Conservation (phyloP, 768 basidiomycete species). For the Termitomyces sp. region DNA sequence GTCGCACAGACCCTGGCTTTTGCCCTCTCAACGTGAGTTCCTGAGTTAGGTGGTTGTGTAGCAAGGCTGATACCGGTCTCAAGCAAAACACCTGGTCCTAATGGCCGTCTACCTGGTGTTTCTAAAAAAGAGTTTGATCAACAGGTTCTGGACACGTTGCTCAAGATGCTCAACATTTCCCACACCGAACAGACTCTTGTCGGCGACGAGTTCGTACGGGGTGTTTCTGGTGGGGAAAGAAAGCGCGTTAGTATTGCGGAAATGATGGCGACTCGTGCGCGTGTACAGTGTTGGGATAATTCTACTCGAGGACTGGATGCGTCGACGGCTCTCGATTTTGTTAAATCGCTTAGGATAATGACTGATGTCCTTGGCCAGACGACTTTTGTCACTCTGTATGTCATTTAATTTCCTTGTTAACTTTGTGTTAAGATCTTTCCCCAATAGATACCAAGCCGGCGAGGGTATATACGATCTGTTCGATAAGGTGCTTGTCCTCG, state of each 20-base stretch:
- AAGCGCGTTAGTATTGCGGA: conserved; percentile 83
- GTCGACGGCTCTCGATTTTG: conserved; percentile 85
- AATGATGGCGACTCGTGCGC: conserved; percentile 79
- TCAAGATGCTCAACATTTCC: conserved; percentile 78
- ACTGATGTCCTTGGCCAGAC: conserved; percentile 81
- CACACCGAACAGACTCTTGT: conserved; percentile 78
- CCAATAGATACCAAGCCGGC: conserved; percentile 66
- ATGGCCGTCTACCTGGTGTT: conserved; percentile 64
- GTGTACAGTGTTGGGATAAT: conserved; percentile 81
- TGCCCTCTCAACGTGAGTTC: conserved; percentile 50
- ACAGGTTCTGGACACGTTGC: conserved; percentile 53
- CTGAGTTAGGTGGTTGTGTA: not conserved
- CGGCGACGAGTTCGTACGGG: conserved; percentile 82
- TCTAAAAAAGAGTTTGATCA: conserved; percentile 52
- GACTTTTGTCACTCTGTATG: conserved; percentile 72
- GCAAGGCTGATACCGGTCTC: not conserved
- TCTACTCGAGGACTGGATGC: conserved; percentile 79
- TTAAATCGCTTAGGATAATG: conserved; percentile 70
- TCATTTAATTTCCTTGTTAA: not conserved
- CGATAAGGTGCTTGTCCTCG: conserved; percentile 84
- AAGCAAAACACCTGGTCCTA: conserved; percentile 66
- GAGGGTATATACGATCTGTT: conserved; percentile 75
- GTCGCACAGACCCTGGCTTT: conserved; percentile 74
- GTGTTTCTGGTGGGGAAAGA: conserved; percentile 74
- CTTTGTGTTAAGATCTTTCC: not conserved